Evolutionary conservation across 345 rosid genomes (phyloP), one percentile per base, ranked within the genome.

Genomic region (Abelmoschus esculentus): DNA sequence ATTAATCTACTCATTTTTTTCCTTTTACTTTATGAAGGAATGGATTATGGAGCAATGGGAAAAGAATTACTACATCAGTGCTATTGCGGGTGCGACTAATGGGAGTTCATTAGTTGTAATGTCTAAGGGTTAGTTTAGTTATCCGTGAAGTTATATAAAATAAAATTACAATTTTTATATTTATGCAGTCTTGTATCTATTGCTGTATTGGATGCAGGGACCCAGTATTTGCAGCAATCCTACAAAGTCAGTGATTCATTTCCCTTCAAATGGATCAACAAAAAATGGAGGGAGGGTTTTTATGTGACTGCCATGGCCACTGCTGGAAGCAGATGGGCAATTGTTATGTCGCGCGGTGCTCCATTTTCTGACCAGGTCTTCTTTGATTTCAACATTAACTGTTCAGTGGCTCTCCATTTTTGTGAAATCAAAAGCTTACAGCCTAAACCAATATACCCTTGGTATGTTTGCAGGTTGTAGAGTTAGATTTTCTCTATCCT

Each of bases 21-120:
- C 59, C n/a, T 53, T 22, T 70, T n/a, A 3, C 74, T 42, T 57
- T 65, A 36, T 69, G 18, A 73, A 91, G 97, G 97, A 95, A 75
- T 95, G 99, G 97, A 91, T 95, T 70, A 86, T 95, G 96, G 99
- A 95, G 75, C 96, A 95, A 66, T 95, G 97, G 99, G 97, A 95
- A 76, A 95, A 87, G 77, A 95, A 87, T 76, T 91, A 83, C 80
- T 95, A 95, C 79, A 90, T 95, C 74, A 91, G 91, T 77, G 90
- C 99, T 73, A 89, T 95, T 66, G 99, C 97, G n/a, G 99, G 99
- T 77, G 89, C 93, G 47, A 83, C 75, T 75, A 86, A 83, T 78
- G 99, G 96, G 47, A 91, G 93, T 80, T 91, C 97, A 12, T 81
- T 95, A 28, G 93, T 91, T 76, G 96, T 95, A 70, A 95, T 95